Evolutionary conservation across 1,284 basidiomycete species (phyloP), one percentile per base, ranked within the genome.

Genomic region (Naganishia sp.): DNA sequence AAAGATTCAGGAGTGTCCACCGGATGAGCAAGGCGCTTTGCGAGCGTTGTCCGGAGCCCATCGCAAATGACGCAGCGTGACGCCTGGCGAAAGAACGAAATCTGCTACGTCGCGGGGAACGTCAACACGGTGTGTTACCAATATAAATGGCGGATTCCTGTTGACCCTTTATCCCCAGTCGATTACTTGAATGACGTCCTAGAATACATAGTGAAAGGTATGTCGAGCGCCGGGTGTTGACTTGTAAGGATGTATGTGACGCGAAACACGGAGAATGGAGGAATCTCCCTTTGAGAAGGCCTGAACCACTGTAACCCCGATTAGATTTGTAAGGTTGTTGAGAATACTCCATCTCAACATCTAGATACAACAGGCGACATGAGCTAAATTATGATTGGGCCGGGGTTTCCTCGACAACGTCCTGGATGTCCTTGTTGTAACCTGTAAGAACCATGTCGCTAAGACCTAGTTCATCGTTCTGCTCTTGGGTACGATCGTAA

Each of bases 401-500:
- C 39, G 54, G 44, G 43, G 21, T 25, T 11, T 63, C 61, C 15
- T 64, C 61, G 6, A 55, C 1, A 9, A 54, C 53, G 42, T 64
- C 53, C 61, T 64, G 42, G 28, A 55, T 64, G 28, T 64, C 49
- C 28, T 54, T 43, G 52, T 87, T 86, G 75, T 94, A 95, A 0
- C 86, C 87, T 75, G 95, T 92, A 5, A 96, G 87, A 71, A 91
- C 90, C 81, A 99, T 99, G 77, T 99, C 96, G 76, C 97, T 98
- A 75, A 99, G 78, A 0, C 96, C 96, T 11, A 99, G 83, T 64
- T 94, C 92, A 77, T 99, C 95, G 75, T 99, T 94, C 82, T 99
- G 94, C 65, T 94, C 87, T 82, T 86, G 90, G 6, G 87, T 86
- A 60, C 96, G 84, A 39, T 92, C 88, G 75, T 98, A 99, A 68